Evolutionary conservation across 2,329 filamentous ascomycete species (phyloP), one percentile per base, ranked within the genome.

Genomic region (Ophiocordyceps robertsii): DNA sequence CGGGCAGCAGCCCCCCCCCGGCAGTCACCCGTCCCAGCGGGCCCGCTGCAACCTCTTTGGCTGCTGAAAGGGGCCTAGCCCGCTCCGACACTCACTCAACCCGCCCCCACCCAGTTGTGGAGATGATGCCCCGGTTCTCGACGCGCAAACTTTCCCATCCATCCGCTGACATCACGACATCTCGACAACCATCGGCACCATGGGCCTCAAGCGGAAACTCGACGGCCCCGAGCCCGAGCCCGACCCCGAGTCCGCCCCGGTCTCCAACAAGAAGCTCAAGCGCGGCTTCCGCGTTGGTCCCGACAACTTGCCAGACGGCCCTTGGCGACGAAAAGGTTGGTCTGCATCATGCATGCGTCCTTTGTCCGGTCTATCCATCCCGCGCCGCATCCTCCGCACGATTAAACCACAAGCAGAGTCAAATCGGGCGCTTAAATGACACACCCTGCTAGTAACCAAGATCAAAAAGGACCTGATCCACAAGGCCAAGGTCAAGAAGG

Each of bases 401-500:
- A 50, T 56, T 32, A 55, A 48, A 44, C 32, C 24, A 42, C 7
- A 13, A 9, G 7, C 38, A 38, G 5, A 19, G 19, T 4, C 19
- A 19, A 19, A 3, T 19, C 19, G 19, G 19, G 19, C 19, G 19
- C 24, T 27, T 27, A 27, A 3, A 6, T 27, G 24, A 27, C 24
- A 9, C 24, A 27, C 38, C 21, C 24, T 5, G 35, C 27, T 37
- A 90, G 85, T 84, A 44, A 79, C 85, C 61, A 90, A 90, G 63
- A 92, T 95, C 56, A 96, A 96, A 64, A 75, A 82, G 50, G 77
- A 84, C 50, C 68, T 95, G 43, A 95, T 96, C 54, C 78, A 88
- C 61, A 93, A 92, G 61, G 88, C 89, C 46, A 95, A 95, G 63
- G 72, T 95, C 48, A 92, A 90, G 65, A 94, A 95, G 63, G 77